These are phyloP conservation scores for Boletus patriciae DNA, from an alignment of 768 basidiomycete genomes.

Conservation along the genomic window DNA sequence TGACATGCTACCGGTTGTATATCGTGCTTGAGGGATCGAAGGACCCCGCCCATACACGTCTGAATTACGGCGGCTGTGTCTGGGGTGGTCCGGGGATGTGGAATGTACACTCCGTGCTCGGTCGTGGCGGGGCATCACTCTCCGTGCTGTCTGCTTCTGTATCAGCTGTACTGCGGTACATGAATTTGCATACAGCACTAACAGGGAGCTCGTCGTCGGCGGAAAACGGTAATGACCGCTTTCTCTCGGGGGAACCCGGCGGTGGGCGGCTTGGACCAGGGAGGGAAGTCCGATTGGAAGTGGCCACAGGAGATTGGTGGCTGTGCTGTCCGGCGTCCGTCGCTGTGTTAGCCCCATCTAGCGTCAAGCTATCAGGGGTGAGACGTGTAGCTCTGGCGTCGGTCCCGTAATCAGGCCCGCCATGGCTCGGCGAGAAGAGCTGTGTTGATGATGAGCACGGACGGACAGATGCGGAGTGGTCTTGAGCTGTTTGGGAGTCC, in stretches of 20 bases:
- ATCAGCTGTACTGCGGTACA: constrained; percentile 18
- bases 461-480: not conserved
- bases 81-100: not conserved
- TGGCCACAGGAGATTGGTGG: constrained; percentile 22
- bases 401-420: not conserved
- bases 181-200: constrained; percentile 10
- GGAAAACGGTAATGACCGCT: constrained; percentile 8
- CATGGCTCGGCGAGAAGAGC: not conserved
- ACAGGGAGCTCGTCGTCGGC: constrained; percentile 11
- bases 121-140: constrained; percentile 19
- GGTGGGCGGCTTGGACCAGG: constrained; percentile 11
- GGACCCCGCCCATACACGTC: constrained; percentile 18
- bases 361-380: not conserved
- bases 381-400: not conserved
- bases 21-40: constrained; percentile 26
- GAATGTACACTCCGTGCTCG: constrained; percentile 14
- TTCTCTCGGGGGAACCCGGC: constrained; percentile 24
- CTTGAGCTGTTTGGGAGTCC: constrained; percentile 6
- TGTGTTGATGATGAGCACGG: not conserved
- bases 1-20: constrained; percentile 16
- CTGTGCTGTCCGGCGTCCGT: constrained; percentile 13
- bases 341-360: constrained; percentile 9
- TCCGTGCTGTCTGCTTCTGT: constrained; percentile 17
- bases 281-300: constrained; percentile 4
- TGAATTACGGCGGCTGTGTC: constrained; percentile 2